phyloP scores from a whole-genome alignment of 2,329 filamentous ascomycete genomes.

The Fusarium domesticum region DNA sequence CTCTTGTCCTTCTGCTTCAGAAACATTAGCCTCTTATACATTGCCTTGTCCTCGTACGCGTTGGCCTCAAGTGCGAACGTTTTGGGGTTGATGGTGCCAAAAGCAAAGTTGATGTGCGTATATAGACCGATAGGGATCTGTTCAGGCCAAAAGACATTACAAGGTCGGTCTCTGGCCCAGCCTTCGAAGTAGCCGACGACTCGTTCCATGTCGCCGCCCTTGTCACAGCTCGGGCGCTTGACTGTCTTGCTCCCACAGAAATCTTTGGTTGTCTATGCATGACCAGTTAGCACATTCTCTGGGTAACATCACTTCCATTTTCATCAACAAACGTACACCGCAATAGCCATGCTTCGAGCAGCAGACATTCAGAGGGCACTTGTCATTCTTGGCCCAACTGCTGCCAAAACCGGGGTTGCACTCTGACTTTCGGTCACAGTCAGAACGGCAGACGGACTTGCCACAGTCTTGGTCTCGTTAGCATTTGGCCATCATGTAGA shows the following conservation, averaged over 20 bases:
- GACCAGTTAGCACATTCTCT: background rate
- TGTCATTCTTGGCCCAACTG: background rate
- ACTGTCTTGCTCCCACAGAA: constrained; percentile 7
- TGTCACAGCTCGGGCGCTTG: background rate
- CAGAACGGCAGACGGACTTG: background rate
- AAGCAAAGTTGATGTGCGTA: constrained; percentile 15
- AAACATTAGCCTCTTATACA: background rate
- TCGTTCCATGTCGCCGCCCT: background rate
- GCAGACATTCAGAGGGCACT: constrained; percentile 12
- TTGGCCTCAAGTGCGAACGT: background rate
- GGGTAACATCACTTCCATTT: background rate
- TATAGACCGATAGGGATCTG: constrained; percentile 5
- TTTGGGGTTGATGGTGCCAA: constrained; percentile 4
- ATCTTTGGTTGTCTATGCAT: constrained; percentile 4
- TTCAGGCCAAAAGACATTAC: constrained; percentile 4
- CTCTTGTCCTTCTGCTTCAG: constrained; percentile 30
- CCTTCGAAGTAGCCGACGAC: constrained; percentile 15
- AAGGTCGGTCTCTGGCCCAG: constrained; percentile 1
- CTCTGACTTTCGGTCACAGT: constrained; percentile 9
- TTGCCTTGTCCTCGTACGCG: background rate
- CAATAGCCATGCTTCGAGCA: constrained; percentile 13
- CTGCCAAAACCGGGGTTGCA: constrained; percentile 6
- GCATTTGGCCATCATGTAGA: background rate
- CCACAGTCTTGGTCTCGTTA: constrained; percentile 1
- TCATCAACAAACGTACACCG: constrained; percentile 9